Conservation (phyloP, 371 early-diverging fungal genomes). For the Batrachochytrium dendrobatidis region DNA sequence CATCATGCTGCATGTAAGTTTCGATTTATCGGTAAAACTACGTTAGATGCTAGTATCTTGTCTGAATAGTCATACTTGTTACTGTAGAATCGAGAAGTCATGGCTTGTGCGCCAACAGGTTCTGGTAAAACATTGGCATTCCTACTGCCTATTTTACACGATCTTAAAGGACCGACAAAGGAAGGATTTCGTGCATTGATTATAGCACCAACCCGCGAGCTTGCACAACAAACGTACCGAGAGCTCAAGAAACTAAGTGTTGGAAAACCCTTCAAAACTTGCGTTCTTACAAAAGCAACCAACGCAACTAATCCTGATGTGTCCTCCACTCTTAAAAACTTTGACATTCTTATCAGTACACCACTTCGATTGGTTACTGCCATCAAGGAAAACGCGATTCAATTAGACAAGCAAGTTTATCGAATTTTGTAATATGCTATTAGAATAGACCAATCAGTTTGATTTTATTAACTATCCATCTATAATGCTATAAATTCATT, state of each 20-base stretch:
- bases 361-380: conserved; percentile 86
- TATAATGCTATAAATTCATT: too few species aligned
- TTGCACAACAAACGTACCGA: conserved; percentile 79
- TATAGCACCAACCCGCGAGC: conserved; percentile 96
- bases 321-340: conserved; percentile 65
- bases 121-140: conserved; percentile 99
- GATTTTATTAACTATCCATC: not conserved
- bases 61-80: not conserved
- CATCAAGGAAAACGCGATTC: conserved; percentile 68
- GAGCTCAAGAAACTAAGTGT: conserved; percentile 62
- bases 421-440: not conserved
- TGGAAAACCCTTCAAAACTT: conserved; percentile 62
- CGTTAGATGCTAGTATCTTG: not conserved
- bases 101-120: conserved; percentile 93
- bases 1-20: conserved; percentile 55
- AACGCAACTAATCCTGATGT: conserved; percentile 43
- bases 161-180: conserved; percentile 61
- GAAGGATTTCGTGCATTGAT: conserved; percentile 80
- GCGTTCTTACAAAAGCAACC: conserved; percentile 71
- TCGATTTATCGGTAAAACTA: not conserved
- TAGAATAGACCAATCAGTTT: not conserved
- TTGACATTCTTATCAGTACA: conserved; percentile 84
- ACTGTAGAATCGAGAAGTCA: conserved; percentile 68
- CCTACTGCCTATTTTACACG: conserved; percentile 83
- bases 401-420: conserved; percentile 59